phyloP scores from a whole-genome alignment of 1,139 yeast genomes.

The Meyerozyma elateridarum region DNA sequence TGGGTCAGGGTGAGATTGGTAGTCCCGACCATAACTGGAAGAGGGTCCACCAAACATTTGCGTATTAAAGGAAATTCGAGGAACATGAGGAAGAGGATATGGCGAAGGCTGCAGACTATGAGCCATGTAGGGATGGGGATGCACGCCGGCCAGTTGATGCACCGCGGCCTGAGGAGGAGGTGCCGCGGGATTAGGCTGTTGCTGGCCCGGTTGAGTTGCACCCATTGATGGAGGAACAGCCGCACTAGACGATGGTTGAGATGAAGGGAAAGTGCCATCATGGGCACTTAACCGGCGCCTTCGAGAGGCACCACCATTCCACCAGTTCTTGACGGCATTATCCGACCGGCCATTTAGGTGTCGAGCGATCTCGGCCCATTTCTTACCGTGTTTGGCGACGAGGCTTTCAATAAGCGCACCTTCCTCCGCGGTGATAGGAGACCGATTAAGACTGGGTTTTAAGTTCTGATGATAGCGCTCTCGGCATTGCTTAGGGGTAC shows the following conservation, averaged over 20 bases:
- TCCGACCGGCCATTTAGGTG: constrained; percentile 84
- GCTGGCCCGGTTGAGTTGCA: neutral
- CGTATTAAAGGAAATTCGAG: constrained; percentile 6
- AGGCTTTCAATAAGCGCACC: constrained; percentile 76
- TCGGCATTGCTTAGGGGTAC: constrained; percentile 90
- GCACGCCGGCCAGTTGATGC: neutral
- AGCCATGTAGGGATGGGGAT: neutral
- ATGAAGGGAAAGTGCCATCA: constrained; percentile 9
- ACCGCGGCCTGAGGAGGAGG: neutral
- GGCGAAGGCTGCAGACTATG: constrained; percentile 5
- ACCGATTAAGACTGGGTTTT: constrained; percentile 75
- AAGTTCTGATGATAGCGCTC: constrained; percentile 90
- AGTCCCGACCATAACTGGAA: neutral
- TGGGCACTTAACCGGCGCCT: constrained; percentile 34
- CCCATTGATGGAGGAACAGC: neutral
- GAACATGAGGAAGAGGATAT: constrained; percentile 6
- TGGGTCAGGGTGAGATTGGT: neutral
- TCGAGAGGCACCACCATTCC: constrained; percentile 90
- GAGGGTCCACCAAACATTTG: constrained; percentile 6
- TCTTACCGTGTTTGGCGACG: constrained; percentile 76
- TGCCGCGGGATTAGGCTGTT: neutral
- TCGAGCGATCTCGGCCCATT: constrained; percentile 93
- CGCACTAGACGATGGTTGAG: neutral
- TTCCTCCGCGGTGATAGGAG: constrained; percentile 82
- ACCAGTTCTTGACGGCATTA: constrained; percentile 93